Conservation (phyloP, 1,284 basidiomycete species). For the Marasmius oreades region DNA sequence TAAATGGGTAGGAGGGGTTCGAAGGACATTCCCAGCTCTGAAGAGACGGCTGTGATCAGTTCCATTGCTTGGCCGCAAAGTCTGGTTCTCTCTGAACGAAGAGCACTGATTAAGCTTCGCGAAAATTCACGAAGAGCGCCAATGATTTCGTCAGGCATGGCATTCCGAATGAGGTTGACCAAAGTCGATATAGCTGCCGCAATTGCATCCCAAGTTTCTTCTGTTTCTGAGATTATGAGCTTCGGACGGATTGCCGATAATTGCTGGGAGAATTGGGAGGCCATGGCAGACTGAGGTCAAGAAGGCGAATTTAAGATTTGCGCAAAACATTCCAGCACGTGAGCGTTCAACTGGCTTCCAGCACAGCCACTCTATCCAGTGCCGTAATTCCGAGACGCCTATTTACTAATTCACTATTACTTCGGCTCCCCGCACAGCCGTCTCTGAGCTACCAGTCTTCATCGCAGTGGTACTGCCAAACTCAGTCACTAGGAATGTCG, state of each 20-base stretch:
- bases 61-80: slow-evolving; percentile 74
- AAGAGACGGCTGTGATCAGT: slow-evolving; percentile 52
- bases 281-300: neutral
- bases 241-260: slow-evolving; percentile 31
- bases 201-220: slow-evolving; percentile 84
- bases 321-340: neutral
- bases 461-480: neutral
- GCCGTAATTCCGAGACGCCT: no score
- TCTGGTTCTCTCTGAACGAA: slow-evolving; percentile 75
- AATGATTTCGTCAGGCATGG: slow-evolving; percentile 55
- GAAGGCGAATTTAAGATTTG: neutral
- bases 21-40: slow-evolving; percentile 58
- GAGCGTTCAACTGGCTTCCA: neutral
- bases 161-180: slow-evolving; percentile 53
- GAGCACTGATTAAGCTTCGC: slow-evolving; percentile 54
- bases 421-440: neutral
- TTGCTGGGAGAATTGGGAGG: neutral
- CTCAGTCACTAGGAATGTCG: neutral
- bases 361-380: neutral
- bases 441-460: no score
- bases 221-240: slow-evolving; percentile 64
- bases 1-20: slow-evolving; percentile 68
- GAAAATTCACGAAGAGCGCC: slow-evolving; percentile 50
- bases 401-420: neutral
- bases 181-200: slow-evolving; percentile 51